A percentile compares a stretch with the other conserved stretches of the same genome.
These are phyloP conservation scores for Boletus speciosus DNA, from an alignment of 768 basidiomycete species.

Conservation along the genomic window DNA sequence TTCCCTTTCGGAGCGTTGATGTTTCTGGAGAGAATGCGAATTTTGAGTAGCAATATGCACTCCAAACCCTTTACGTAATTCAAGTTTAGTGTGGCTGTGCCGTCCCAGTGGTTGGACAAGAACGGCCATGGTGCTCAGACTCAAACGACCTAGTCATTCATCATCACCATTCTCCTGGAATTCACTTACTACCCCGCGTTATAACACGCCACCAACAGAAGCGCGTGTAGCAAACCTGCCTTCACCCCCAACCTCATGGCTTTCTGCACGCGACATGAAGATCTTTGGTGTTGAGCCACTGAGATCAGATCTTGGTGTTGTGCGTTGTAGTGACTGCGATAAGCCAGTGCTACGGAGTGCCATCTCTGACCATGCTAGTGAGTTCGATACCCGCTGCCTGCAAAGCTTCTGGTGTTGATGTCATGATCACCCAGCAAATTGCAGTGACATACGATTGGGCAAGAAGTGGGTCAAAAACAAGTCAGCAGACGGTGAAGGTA, in stretches of 20 bases:
- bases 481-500: slow-evolving; percentile 46
- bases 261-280: slow-evolving; percentile 84
- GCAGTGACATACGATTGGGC: slow-evolving; percentile 52
- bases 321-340: slow-evolving; percentile 76
- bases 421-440: slow-evolving; percentile 45
- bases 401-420: slow-evolving; percentile 3
- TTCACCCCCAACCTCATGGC: slow-evolving; percentile 81
- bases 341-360: slow-evolving; percentile 80
- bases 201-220: slow-evolving; percentile 31
- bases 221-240: slow-evolving; percentile 43
- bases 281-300: slow-evolving; percentile 79
- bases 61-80: slow-evolving; percentile 20
- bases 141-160: slow-evolving; percentile 40
- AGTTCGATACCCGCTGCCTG: slow-evolving; percentile 17
- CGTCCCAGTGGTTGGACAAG: neutral
- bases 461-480: slow-evolving; percentile 60
- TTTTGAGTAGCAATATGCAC: neutral
- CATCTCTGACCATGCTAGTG: slow-evolving; percentile 73
- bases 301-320: slow-evolving; percentile 58
- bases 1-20: neutral
- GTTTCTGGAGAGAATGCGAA: neutral
- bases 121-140: slow-evolving; percentile 40
- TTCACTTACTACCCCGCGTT: slow-evolving; percentile 32
- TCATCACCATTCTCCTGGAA: slow-evolving; percentile 67
- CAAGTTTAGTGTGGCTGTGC: neutral